These are phyloP conservation scores for Hypocreales sp. DNA, from an alignment of 2,329 filamentous ascomycete genomes.

Conservation along the genomic window DNA sequence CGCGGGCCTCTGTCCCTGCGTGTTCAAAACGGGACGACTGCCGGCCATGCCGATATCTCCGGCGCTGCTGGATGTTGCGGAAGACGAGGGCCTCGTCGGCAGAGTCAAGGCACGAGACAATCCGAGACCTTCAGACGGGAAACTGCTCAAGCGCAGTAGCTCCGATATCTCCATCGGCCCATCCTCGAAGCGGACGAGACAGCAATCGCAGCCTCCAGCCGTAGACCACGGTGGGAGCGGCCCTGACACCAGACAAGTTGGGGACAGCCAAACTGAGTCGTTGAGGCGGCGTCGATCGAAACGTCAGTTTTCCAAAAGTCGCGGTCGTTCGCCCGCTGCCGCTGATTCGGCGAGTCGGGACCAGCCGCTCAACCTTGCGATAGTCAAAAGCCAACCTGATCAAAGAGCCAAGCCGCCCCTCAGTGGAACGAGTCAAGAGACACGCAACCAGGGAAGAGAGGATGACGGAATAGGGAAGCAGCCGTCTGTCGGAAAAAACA, in stretches of 20 bases:
- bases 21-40: slow-evolving; percentile 19
- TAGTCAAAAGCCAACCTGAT: slow-evolving; percentile 64
- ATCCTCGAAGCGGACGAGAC: slow-evolving; percentile 2
- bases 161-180: not conserved
- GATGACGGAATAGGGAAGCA: slow-evolving; percentile 10
- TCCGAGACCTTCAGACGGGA: slow-evolving; percentile 12
- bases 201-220: not conserved
- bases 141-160: slow-evolving; percentile 2
- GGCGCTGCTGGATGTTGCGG: slow-evolving; percentile 23
- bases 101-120: slow-evolving; percentile 6
- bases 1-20: slow-evolving; percentile 25
- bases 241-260: not conserved
- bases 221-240: not conserved
- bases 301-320: not conserved
- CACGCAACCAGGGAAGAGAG: slow-evolving; percentile 32
- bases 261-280: not conserved
- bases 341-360: slow-evolving; percentile 16
- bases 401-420: slow-evolving; percentile 45
- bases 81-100: slow-evolving; percentile 18
- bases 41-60: slow-evolving; percentile 21
- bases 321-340: not conserved
- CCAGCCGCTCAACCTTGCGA: slow-evolving; percentile 44
- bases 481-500: slow-evolving; percentile 6
- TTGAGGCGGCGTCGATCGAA: too few relatives aligned
- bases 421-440: slow-evolving; percentile 41